Base-by-base conservation (phyloP, 2,329 filamentous ascomycete genomes). In the Zymoseptoria brevis region DNA sequence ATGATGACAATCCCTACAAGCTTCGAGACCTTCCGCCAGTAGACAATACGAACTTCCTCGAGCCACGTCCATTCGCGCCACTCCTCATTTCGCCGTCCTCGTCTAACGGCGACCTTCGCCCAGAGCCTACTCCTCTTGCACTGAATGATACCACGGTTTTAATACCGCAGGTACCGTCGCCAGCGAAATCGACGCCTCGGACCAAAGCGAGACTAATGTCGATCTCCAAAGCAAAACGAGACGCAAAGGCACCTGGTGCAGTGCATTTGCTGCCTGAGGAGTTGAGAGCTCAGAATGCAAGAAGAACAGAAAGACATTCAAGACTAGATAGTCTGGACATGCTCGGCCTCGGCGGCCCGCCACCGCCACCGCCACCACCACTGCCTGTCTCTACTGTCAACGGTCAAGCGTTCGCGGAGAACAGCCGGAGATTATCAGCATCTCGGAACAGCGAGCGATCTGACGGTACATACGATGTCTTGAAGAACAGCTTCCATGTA, bases 231-330 rank as follows among this genome's bases (percentile, higher is more conserved):
- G 69, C 67, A 4, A 69, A 66, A 53, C 60, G 62, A 24, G 54
- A 62, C 5, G 51, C 65, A 21, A 56, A 67, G n/a, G 68, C 66
- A 11, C 67, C 67, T 9, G 68, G 68, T 11, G 65, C 65, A 9
- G 62, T 66, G 1, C 67, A 63, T 35, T 55, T 72, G 13, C 62
- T 72, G n/a, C 70, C 70, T 7, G 69, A 72, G 57, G 70, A 72
- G 57, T 57, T 69, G 6, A 65, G 67, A 21, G 69, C 67, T 21
- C 67, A 64, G 58, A 62, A 54, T 1, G 49, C 61, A 29, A 63
- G 54, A 19, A 64, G 57, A 19, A 55, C 56, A 1, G 55, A 60
- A 53, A 62, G 64, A 8, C 64, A 66, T 8, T 30, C 62, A 6
- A 60, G 64, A 11, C 16, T 62, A 7, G 52, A 53, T 8, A 67